Percentiles rank a stretch among this genome's conserved stretches.
Conservation (phyloP, 2,329 filamentous ascomycete genomes). For the Pyrenophora seminiperda region DNA sequence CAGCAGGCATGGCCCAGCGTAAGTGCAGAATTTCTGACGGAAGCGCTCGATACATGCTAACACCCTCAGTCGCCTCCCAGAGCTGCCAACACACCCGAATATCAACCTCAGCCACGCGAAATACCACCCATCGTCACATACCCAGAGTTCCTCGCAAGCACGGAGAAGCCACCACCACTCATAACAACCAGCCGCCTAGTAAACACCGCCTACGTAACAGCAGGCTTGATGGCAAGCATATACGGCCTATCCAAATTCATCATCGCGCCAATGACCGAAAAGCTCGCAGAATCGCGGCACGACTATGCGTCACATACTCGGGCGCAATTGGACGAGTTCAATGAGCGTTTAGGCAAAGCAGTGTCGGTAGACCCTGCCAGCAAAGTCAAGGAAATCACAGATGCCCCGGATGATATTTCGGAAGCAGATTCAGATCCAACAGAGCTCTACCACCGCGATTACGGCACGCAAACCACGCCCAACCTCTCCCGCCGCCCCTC, state of each 20-base stretch:
- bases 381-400: constrained; percentile 36
- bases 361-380: constrained; percentile 65
- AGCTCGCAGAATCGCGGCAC: constrained; percentile 60
- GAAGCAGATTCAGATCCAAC: constrained; percentile 67
- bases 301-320: constrained; percentile 60
- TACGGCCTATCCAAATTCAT: constrained; percentile 75
- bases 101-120: constrained; percentile 44
- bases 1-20: constrained; percentile 40
- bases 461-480: constrained; percentile 76
- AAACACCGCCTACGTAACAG: constrained; percentile 62
- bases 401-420: constrained; percentile 48
- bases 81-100: constrained; percentile 16
- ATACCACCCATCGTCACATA: constrained; percentile 69
- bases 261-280: constrained; percentile 64
- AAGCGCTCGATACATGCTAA: constrained; percentile 15
- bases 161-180: constrained; percentile 63
- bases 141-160: constrained; percentile 66
- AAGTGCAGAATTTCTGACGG: constrained; percentile 5
- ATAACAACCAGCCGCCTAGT: constrained; percentile 62
- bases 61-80: constrained; percentile 24
- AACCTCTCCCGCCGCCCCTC: constrained; percentile 51
- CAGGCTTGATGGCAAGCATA: constrained; percentile 61
- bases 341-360: constrained; percentile 61
- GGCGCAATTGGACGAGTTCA: constrained; percentile 60
- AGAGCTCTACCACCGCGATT: constrained; percentile 80